Conservation (phyloP, 192 early-diverging fungal genomes). For the Coemansia sp. region DNA sequence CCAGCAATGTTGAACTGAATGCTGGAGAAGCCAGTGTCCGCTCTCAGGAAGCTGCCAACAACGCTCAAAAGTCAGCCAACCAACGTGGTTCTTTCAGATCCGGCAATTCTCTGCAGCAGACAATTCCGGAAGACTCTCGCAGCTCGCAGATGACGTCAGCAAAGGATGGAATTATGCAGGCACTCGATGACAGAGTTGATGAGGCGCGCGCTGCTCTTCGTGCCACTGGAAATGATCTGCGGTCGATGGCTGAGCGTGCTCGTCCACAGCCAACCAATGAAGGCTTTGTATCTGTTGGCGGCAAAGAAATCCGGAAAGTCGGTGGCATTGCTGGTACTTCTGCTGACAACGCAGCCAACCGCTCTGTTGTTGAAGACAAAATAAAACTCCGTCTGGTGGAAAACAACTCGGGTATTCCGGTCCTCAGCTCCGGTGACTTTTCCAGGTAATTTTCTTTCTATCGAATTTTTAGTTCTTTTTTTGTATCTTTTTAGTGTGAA, state of each 20-base stretch:
- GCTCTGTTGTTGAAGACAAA: constrained; percentile 3
- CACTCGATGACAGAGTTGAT: constrained; percentile 42
- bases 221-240: constrained; percentile 24
- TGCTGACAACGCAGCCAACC: neutral
- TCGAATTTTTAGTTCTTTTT: neutral
- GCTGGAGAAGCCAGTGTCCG: constrained; percentile 17
- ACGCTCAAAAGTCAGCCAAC: neutral
- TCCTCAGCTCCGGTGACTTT: constrained; percentile 16
- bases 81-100: neutral
- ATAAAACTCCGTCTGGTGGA: constrained; percentile 30
- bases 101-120: neutral
- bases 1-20: constrained; percentile 5
- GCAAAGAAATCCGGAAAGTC: neutral
- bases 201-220: constrained; percentile 33
- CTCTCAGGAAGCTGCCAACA: constrained; percentile 14
- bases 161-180: constrained; percentile 23
- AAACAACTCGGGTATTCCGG: constrained; percentile 34
- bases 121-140: neutral
- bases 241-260: constrained; percentile 29
- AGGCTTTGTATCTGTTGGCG: constrained; percentile 14
- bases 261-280: constrained; percentile 25
- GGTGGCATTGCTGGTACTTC: constrained; percentile 11
- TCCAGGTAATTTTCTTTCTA: neutral
- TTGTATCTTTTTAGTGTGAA: neutral
- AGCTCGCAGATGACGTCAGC: constrained; percentile 4